phyloP scores from a whole-genome alignment of 2,329 filamentous ascomycete species.

The Amphichorda felina region DNA sequence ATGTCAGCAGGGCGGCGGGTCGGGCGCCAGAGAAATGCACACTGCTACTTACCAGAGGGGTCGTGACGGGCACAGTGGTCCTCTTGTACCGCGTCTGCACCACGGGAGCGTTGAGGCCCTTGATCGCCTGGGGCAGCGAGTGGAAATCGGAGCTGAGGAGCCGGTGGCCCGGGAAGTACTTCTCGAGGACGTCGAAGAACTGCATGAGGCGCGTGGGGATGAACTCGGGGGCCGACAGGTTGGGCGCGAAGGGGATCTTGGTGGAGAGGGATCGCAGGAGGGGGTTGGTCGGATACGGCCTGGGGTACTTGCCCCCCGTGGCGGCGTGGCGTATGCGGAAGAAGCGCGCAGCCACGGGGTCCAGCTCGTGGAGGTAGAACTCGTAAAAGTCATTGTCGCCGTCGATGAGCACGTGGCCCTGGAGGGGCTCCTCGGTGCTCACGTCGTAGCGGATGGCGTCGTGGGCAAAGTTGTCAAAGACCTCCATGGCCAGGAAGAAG shows the following conservation, averaged over 20 bases:
- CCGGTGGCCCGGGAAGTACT: constrained; percentile 81
- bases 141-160: constrained; percentile 88
- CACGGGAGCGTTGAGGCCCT: constrained; percentile 82
- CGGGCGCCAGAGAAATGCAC: too few relatives aligned
- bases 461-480: constrained; percentile 97
- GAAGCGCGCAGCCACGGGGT: constrained; percentile 74
- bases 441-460: constrained; percentile 88
- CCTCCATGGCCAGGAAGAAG: constrained; percentile 96
- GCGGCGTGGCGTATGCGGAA: constrained; percentile 76
- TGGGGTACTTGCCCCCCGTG: constrained; percentile 49
- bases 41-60: constrained; percentile 80
- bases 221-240: constrained; percentile 78
- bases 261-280: constrained; percentile 50
- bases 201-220: constrained; percentile 91
- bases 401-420: constrained; percentile 83
- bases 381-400: constrained; percentile 82
- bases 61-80: constrained; percentile 78
- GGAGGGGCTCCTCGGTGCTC: constrained; percentile 67
- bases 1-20: neutral
- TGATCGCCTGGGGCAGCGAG: constrained; percentile 68
- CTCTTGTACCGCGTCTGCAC: constrained; percentile 90
- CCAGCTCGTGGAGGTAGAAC: constrained; percentile 73
- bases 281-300: constrained; percentile 42
- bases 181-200: constrained; percentile 85
- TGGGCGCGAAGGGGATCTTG: constrained; percentile 57